phyloP scores from a whole-genome alignment of 345 rosid genomes.

The Aquilaria yunnanensis region DNA sequence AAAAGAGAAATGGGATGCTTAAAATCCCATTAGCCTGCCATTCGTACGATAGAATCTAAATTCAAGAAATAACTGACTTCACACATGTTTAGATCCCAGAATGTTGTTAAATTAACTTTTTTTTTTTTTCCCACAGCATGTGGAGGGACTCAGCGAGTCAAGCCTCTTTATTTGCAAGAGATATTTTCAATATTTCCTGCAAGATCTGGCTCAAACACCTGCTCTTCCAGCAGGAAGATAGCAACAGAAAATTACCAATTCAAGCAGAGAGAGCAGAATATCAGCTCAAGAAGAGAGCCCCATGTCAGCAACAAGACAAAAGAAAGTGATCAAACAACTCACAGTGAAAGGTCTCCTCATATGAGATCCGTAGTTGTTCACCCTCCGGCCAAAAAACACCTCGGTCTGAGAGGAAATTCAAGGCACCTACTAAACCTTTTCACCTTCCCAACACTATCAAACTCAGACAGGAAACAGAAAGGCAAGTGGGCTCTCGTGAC shows the following conservation, averaged over 20 bases:
- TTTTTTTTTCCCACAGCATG: not conserved
- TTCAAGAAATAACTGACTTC: not conserved
- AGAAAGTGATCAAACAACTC: slow-evolving; percentile 25
- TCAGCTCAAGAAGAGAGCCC: slow-evolving; percentile 1
- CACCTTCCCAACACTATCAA: slow-evolving; percentile 8
- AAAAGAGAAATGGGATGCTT: not conserved
- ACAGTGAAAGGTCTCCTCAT: slow-evolving; percentile 85
- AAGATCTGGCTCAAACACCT: slow-evolving; percentile 13
- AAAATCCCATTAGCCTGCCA: slow-evolving; percentile 2
- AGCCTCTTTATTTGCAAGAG: slow-evolving; percentile 1
- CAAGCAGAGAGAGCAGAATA: not conserved
- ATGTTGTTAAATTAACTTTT: not conserved
- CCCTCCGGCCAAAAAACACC: slow-evolving; percentile 22
- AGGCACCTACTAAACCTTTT: slow-evolving; percentile 15
- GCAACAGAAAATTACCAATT: slow-evolving; percentile 1
- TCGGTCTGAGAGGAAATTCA: not conserved
- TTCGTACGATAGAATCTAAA: not conserved
- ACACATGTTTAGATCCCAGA: slow-evolving; percentile 17
- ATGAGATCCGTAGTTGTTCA: slow-evolving; percentile 49
- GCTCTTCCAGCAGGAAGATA: not conserved
- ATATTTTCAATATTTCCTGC: slow-evolving; percentile 11
- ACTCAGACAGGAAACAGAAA: slow-evolving; percentile 9
- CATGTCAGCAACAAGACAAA: slow-evolving; percentile 1
- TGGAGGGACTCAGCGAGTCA: slow-evolving; percentile 12
- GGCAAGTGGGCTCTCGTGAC: slow-evolving; percentile 13